These are phyloP conservation scores for Asterionellopsis glacialis DNA, from an alignment of 108 stramenopile species.

Conservation along the genomic window DNA sequence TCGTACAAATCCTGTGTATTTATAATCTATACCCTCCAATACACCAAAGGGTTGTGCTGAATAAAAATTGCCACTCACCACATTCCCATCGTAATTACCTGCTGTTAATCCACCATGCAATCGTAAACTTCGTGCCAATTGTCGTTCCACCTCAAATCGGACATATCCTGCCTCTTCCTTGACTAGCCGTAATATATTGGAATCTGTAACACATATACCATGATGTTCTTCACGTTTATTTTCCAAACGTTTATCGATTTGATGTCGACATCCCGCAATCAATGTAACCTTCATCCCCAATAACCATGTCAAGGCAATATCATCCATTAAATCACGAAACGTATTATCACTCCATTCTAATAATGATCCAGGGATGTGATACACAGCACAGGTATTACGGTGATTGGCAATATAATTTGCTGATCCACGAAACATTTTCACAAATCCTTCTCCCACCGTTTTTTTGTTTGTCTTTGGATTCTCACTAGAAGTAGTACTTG, in stretches of 20 bases:
- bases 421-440: constrained; percentile 89
- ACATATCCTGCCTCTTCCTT: constrained; percentile 95
- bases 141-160: constrained; percentile 92
- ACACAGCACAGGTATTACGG: constrained; percentile 81
- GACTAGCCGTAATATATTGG: constrained; percentile 73
- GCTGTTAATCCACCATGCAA: constrained; percentile 44
- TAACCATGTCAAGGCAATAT: constrained; percentile 87
- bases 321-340: constrained; percentile 86
- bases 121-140: constrained; percentile 73
- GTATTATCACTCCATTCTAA: constrained; percentile 34
- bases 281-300: constrained; percentile 88
- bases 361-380: constrained; percentile 88
- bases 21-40: constrained; percentile 72
- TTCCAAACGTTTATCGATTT: constrained; percentile 61
- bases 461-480: no score
- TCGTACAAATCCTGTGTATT: constrained; percentile 87
- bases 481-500: no score
- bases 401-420: constrained; percentile 96
- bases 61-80: constrained; percentile 86
- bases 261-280: constrained; percentile 70
- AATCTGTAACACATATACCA: constrained; percentile 81
- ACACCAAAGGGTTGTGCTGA: constrained; percentile 85
- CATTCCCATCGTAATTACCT: constrained; percentile 51
- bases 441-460: constrained; percentile 42
- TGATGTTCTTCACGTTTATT: constrained; percentile 30